A percentile compares a stretch with the other conserved stretches of the same genome.
Evolutionary conservation across 2,329 filamentous ascomycete genomes (phyloP).

Genomic region (Paramyrothecium sp.): DNA sequence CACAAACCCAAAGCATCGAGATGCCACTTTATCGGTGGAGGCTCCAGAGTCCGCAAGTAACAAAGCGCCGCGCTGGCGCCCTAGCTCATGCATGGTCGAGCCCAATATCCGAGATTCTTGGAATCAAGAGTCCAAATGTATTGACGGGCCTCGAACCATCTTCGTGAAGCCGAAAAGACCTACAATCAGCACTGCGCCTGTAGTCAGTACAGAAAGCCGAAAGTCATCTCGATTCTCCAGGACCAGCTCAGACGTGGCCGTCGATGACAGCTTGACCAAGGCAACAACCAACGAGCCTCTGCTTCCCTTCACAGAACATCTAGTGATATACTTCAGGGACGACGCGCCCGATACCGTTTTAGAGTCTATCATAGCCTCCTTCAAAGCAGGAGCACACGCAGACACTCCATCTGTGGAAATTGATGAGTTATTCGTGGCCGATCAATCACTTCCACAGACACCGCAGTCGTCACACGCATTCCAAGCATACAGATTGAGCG

Average conservation of each 20-base stretch:
- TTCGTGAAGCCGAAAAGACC: slow-evolving; percentile 25
- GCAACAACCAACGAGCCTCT: slow-evolving; percentile 34
- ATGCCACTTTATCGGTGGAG: slow-evolving; percentile 24
- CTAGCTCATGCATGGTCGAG: slow-evolving; percentile 23
- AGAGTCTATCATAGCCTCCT: slow-evolving; percentile 44
- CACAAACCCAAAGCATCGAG: slow-evolving; percentile 25
- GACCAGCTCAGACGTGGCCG: not conserved
- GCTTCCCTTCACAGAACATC: slow-evolving; percentile 53
- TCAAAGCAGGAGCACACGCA: slow-evolving; percentile 26
- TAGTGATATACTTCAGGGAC: slow-evolving; percentile 53
- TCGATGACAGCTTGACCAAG: not conserved
- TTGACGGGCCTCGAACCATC: slow-evolving; percentile 27
- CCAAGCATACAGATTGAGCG: slow-evolving; percentile 11
- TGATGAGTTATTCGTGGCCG: slow-evolving; percentile 12
- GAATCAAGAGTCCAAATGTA: slow-evolving; percentile 18
- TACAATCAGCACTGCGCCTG: slow-evolving; percentile 24
- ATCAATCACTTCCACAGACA: slow-evolving; percentile 20
- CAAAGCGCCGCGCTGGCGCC: slow-evolving; percentile 10
- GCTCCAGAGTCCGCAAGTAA: slow-evolving; percentile 7
- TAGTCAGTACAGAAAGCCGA: slow-evolving; percentile 23
- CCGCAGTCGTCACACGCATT: slow-evolving; percentile 16
- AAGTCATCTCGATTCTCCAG: slow-evolving; percentile 19
- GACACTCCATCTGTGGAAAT: slow-evolving; percentile 13
- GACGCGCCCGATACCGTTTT: slow-evolving; percentile 40
- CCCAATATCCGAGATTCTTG: slow-evolving; percentile 16